Base-by-base conservation (phyloP, 2,329 filamentous ascomycete species). In the Aspergillus aculeatinus region DNA sequence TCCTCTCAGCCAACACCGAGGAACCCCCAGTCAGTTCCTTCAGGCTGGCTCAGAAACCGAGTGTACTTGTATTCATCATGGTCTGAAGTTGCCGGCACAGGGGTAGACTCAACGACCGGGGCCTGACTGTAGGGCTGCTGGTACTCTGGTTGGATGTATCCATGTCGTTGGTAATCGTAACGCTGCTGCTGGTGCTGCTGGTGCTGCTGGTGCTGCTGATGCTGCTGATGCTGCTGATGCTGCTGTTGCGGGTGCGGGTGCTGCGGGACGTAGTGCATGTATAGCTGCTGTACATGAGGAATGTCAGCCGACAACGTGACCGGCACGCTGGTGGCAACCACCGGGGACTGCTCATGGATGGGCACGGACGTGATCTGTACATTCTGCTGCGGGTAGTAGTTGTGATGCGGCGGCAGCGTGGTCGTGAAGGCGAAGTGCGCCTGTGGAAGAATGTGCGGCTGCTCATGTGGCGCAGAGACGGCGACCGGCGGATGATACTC, bases 11-110 rank as follows among this genome's bases (percentile, higher is more conserved):
- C 73, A 58, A 75, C 72, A 44, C 75, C 74, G 60, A 77, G 64
- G 66, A 76, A 77, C 6, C 69, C 66, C 74, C 74, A 77, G 68
- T 77, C 74, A 54, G 74, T 76, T 61, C 74, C 75, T 61, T 76
- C 75, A 58, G 73, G 68, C 64, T 75, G 74, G 55, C 74, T 73
- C 59, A 76, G 65, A 31, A 76, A 67, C 53, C 72, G 71, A 50
- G 69, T 59, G 31, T 67, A 60, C 61, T 76, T 76, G 58, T 71
- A 75, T 58, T 72, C 66, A 59, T 69, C 72, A 62, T 69, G 69
- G 59, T 74, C 2, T 42, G 12, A 75, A 48, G 70, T 65, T 52
- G 72, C 64, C 67, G 76, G 72, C 56, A 75, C 67, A 12, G 72
- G 65, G 49, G 72, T 68, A 21, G 68, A 67, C 6, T 72, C 69